These are phyloP conservation scores for Clavariopsis aquatica DNA, from an alignment of 495 filamentous ascomycete genomes.

Conservation along the genomic window DNA sequence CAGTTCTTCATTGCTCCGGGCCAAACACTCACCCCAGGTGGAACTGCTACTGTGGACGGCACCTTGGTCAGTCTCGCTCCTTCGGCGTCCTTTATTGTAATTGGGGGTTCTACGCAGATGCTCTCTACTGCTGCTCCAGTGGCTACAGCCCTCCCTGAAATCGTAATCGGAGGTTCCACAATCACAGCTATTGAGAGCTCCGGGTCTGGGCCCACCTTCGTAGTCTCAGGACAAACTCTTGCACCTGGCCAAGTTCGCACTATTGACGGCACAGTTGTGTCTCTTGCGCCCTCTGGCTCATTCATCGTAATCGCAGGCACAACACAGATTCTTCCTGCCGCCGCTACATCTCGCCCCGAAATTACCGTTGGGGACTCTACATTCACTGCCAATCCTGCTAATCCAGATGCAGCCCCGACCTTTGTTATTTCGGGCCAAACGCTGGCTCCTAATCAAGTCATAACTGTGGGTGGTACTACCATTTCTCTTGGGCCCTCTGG, in stretches of 20 bases:
- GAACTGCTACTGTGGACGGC: slow-evolving; percentile 38
- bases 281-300: slow-evolving; percentile 28
- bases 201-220: slow-evolving; percentile 19
- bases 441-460: slow-evolving; percentile 26
- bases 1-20: slow-evolving; percentile 39
- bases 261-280: slow-evolving; percentile 35
- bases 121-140: slow-evolving; percentile 24
- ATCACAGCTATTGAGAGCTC: slow-evolving; percentile 17
- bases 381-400: slow-evolving; percentile 19
- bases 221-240: slow-evolving; percentile 28
- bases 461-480: slow-evolving; percentile 33
- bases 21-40: slow-evolving; percentile 39
- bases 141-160: slow-evolving; percentile 7
- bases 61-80: slow-evolving; percentile 30
- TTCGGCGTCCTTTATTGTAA: slow-evolving; percentile 37
- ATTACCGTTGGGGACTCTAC: slow-evolving; percentile 20
- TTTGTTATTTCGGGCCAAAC: slow-evolving; percentile 36
- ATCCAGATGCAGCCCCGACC: neutral
- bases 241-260: slow-evolving; percentile 40
- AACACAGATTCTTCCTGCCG: slow-evolving; percentile 28
- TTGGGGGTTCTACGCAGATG: slow-evolving; percentile 39
- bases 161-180: slow-evolving; percentile 20
- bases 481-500: slow-evolving; percentile 38
- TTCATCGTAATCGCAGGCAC: slow-evolving; percentile 39
- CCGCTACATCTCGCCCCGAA: slow-evolving; percentile 2